phyloP scores from a whole-genome alignment of 2,329 filamentous ascomycete species.

The Neopestalotiopsis sp. region DNA sequence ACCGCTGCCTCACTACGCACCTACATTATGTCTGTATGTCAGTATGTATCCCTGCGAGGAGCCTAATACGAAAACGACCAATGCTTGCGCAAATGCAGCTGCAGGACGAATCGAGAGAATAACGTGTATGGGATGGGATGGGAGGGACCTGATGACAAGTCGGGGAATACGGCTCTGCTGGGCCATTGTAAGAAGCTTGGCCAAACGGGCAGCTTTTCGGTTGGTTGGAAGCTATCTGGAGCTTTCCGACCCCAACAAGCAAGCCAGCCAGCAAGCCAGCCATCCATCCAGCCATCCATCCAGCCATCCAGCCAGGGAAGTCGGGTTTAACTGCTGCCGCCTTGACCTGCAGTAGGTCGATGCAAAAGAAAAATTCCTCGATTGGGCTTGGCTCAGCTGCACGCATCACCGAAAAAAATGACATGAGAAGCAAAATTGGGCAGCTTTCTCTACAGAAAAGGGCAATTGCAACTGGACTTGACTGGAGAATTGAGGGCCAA shows the following conservation, averaged over 20 bases:
- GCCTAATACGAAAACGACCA: constrained; percentile 1
- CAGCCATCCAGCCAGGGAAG: no score
- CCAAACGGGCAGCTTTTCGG: neutral
- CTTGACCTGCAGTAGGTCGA: constrained; percentile 7
- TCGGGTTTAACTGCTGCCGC: neutral
- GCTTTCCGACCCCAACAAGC: neutral
- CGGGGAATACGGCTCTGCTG: neutral
- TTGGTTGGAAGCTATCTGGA: neutral
- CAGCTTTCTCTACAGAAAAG: neutral
- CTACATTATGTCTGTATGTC: no score
- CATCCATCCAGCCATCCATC: neutral
- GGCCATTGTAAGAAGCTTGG: neutral
- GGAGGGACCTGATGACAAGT: neutral
- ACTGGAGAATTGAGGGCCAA: neutral
- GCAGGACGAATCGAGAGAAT: neutral
- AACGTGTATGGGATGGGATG: neutral
- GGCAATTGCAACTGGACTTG: neutral
- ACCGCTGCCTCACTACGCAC: neutral
- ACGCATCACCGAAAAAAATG: constrained; percentile 3
- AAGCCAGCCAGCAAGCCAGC: neutral
- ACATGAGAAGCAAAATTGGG: constrained; percentile 3
- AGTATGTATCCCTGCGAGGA: neutral
- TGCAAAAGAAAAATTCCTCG: neutral
- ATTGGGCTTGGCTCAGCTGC: neutral
- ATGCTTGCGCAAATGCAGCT: neutral